These are phyloP conservation scores for Trametes hirsuta DNA, from an alignment of 1,284 basidiomycete species.

Conservation along the genomic window DNA sequence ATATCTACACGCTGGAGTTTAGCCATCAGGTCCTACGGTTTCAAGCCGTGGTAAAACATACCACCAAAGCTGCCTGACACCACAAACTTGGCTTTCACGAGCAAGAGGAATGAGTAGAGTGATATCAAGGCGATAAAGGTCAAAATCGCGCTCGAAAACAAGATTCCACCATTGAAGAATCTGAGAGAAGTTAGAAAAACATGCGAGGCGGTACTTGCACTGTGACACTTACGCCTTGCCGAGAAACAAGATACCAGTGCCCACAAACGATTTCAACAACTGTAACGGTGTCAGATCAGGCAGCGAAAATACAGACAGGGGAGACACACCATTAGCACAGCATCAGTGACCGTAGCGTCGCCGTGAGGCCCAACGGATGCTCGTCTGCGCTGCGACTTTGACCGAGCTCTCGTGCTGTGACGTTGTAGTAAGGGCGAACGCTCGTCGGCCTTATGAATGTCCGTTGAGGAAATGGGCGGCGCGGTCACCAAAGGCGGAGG, in stretches of 20 bases:
- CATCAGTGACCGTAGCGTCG: conserved; percentile 87
- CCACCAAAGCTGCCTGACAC: conserved; percentile 95
- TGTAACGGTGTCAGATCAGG: conserved; percentile 35
- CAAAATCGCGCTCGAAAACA: conserved; percentile 87
- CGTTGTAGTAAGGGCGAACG: conserved; percentile 35
- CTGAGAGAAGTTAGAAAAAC: conserved; percentile 42
- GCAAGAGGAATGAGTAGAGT: conserved; percentile 91
- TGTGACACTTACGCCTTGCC: conserved; percentile 78
- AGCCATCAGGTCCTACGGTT: neutral
- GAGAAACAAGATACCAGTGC: conserved; percentile 95
- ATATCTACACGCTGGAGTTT: conserved; percentile 65
- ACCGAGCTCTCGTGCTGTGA: conserved; percentile 33
- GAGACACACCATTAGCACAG: conserved; percentile 81
- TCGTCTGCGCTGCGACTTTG: conserved; percentile 59
- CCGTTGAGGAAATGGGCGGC: conserved; percentile 32
- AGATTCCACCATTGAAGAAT: conserved; percentile 93
- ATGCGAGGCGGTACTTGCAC: neutral
- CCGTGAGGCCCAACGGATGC: conserved; percentile 61
- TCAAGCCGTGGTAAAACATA: conserved; percentile 35
- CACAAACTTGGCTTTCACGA: conserved; percentile 88
- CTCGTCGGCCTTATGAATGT: conserved; percentile 32
- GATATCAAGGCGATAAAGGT: conserved; percentile 87
- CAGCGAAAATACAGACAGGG: neutral
- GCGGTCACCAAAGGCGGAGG: conserved; percentile 17
- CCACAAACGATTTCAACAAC: conserved; percentile 95